Evolutionary conservation across 164 flowering plant genomes (phyloP).

Genomic region (Magnolia changhungtana): DNA sequence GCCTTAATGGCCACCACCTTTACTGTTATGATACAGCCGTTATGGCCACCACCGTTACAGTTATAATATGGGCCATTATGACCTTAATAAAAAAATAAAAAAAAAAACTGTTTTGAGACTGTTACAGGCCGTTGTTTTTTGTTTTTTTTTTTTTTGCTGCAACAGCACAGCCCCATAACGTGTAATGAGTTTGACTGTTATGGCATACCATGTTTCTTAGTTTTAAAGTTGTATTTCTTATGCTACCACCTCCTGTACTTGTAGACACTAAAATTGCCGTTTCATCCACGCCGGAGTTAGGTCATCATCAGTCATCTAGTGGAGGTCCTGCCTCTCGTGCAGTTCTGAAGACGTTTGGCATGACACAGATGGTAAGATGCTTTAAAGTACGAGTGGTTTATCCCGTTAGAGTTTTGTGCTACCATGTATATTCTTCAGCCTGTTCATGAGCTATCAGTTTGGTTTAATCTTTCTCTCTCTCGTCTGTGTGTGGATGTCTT

Average conservation of each 20-base stretch:
- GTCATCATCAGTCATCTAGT: conserved; percentile 26
- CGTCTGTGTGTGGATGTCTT: too few relatives aligned
- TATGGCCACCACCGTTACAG: too few relatives aligned
- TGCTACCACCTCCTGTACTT: not conserved
- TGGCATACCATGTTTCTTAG: not conserved
- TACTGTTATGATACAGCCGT: too few relatives aligned
- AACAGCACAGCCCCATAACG: too few relatives aligned
- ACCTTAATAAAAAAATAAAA: too few relatives aligned
- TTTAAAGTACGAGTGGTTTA: not conserved
- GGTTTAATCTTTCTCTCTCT: too few relatives aligned
- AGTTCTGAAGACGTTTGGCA: conserved; percentile 38
- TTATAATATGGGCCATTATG: too few relatives aligned
- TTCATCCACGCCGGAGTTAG: conserved; percentile 26
- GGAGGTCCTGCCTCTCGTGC: conserved; percentile 44
- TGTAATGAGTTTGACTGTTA: too few relatives aligned
- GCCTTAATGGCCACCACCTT: too few relatives aligned
- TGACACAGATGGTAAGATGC: conserved; percentile 46
- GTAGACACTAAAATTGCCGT: conserved; percentile 24
- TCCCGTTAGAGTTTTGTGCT: not conserved
- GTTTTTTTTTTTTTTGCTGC: too few relatives aligned
- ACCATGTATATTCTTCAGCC: not conserved
- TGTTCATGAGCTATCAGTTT: not conserved
- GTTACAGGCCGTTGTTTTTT: too few relatives aligned
- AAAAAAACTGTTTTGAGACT: too few relatives aligned
- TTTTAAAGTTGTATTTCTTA: conserved; percentile 6